Conservation (phyloP, 2,329 filamentous ascomycete genomes). For the Pseudogymnoascus sp. region DNA sequence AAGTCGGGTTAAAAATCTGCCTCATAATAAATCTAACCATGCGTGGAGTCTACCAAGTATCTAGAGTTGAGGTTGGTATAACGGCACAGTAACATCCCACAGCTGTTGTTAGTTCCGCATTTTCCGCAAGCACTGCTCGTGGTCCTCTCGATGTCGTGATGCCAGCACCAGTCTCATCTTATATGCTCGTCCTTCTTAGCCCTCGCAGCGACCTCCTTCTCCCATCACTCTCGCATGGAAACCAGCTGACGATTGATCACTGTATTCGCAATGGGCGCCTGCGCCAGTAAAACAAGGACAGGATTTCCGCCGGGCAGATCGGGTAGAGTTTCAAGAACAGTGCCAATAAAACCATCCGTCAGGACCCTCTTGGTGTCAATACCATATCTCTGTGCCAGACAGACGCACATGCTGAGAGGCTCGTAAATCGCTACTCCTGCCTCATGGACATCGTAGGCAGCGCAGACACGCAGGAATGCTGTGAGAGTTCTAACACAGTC, state of each 20-base stretch:
- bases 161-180: neutral
- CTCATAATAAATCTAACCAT: neutral
- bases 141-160: neutral
- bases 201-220: neutral
- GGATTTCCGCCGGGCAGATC: neutral
- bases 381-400: neutral
- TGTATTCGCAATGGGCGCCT: neutral
- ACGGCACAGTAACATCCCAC: neutral
- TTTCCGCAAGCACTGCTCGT: neutral
- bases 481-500: neutral
- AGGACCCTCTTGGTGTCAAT: neutral
- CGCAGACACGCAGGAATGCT: neutral
- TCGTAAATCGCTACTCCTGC: neutral
- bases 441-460: neutral
- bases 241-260: neutral
- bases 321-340: neutral
- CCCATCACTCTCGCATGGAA: neutral
- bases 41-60: neutral
- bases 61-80: neutral
- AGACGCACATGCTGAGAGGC: neutral
- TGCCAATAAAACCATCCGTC: neutral
- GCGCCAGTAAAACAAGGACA: neutral
- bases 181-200: neutral
- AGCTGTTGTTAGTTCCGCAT: neutral
- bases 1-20: neutral